Base-by-base conservation (phyloP, 805 yeast species). In the Teunomyces tritomae region DNA sequence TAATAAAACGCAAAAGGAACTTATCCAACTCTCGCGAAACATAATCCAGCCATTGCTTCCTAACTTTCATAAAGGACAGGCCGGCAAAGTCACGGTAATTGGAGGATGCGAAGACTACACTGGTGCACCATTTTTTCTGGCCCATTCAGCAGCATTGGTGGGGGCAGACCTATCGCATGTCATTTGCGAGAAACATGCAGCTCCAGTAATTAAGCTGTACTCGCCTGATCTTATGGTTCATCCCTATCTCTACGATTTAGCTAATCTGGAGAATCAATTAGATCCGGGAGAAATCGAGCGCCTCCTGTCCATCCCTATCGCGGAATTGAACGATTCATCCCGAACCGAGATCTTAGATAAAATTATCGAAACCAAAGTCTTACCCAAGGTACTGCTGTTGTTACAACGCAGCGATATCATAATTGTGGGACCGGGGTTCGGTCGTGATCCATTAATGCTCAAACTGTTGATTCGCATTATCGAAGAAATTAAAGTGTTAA, bases 61-160 rank as follows among this genome's bases (percentile, higher is more conserved):
- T 4, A 58, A 62, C 11, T 86, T 87, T 63, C 85, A 92, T 68
- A 92, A 92, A 64, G 99, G 99, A 17, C 98, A 92, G 65, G 83
- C 87, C 5, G 98, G 98, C 5, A 77, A 89, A 49, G 74, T 92
- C 2, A 89, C 85, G 8, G 88, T 92, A 0, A 79, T 92, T 52
- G 99, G 99, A 17, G 99, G 99, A 1, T 85, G 94, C 64, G 91
- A 87, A 63, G 97, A 92, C 63, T 92, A 90, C 63, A 91, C 97
- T 0, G 99, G 99, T 0, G 99, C 99, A 0, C 98, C 98, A 1
- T 94, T 76, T 65, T 94, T 94, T 64, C 79, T 96, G 30, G 87
- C 95, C 4, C 85, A 87, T 62, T 87, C 96, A 0, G 81, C 96
- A 1, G 87, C 96, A 2, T 67, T 86, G 32, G 76, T 85, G 43